Evolutionary conservation across 2,329 filamentous ascomycete genomes (phyloP).

Genomic region (Nigrograna mackinnonii): DNA sequence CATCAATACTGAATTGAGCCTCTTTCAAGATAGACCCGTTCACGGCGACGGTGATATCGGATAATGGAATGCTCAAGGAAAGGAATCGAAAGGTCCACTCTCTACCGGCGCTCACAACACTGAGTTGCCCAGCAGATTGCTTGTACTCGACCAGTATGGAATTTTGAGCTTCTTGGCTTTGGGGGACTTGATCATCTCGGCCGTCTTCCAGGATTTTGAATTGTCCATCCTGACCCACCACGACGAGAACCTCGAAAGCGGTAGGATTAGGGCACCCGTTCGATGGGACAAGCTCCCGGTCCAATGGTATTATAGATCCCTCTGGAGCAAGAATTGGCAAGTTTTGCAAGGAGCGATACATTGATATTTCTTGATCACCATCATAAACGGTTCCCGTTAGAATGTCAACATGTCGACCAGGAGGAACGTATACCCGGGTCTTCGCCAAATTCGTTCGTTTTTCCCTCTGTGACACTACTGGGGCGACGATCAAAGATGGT

Average conservation of each 20-base stretch:
- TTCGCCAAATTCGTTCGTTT: constrained; percentile 50
- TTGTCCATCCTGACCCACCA: constrained; percentile 49
- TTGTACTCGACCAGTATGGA: not conserved
- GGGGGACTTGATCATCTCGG: constrained; percentile 1
- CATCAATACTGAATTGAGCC: too few species aligned
- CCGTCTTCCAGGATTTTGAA: constrained; percentile 56
- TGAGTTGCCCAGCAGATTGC: not conserved
- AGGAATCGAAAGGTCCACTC: not conserved
- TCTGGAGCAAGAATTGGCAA: constrained; percentile 60
- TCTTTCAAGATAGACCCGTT: too few species aligned
- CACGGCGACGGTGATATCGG: too few species aligned
- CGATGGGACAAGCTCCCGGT: constrained; percentile 44
- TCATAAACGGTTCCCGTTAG: constrained; percentile 63
- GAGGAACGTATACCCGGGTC: constrained; percentile 61
- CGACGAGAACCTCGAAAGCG: constrained; percentile 53
- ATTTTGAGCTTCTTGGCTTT: not conserved
- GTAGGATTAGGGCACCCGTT: constrained; percentile 56
- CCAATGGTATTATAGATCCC: constrained; percentile 63
- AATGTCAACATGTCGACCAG: constrained; percentile 58
- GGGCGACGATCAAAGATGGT: constrained; percentile 58
- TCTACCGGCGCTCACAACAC: not conserved
- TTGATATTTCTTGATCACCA: constrained; percentile 55
- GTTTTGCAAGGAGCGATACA: constrained; percentile 55
- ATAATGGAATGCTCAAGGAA: too few species aligned
- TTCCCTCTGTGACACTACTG: constrained; percentile 58